Evolutionary conservation across 495 filamentous ascomycete genomes (phyloP).

Genomic region (Daldinia childiae): DNA sequence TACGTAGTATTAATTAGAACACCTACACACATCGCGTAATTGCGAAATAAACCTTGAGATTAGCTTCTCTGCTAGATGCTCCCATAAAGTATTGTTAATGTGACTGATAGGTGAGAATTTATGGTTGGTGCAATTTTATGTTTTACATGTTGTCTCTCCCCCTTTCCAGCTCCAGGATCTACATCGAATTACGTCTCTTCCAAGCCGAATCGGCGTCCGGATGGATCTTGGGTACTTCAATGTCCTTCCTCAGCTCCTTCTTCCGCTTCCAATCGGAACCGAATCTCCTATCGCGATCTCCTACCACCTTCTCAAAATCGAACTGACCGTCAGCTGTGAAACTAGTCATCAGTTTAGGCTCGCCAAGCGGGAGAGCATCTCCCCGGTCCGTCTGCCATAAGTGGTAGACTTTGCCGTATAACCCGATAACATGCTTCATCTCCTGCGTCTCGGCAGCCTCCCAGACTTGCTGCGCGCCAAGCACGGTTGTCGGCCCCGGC

Average conservation of each 20-base stretch:
- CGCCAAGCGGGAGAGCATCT: conserved; percentile 75
- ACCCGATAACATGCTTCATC: conserved; percentile 74
- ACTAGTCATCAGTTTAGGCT: conserved; percentile 81
- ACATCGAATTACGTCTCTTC: conserved; percentile 44
- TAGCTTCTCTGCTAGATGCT: neutral
- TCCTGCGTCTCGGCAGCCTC: conserved; percentile 79
- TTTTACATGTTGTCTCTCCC: neutral
- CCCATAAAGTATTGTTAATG: neutral
- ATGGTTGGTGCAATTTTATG: neutral
- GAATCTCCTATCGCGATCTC: conserved; percentile 73
- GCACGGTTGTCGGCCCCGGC: conserved; percentile 66
- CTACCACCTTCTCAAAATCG: conserved; percentile 67
- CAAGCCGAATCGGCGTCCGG: conserved; percentile 55
- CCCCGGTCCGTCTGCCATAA: conserved; percentile 90
- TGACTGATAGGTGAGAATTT: neutral
- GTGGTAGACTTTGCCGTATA: conserved; percentile 93
- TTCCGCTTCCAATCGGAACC: conserved; percentile 69
- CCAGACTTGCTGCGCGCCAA: conserved; percentile 68
- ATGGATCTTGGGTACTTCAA: conserved; percentile 68
- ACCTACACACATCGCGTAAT: conserved; percentile 4
- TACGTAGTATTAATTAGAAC: conserved; percentile 28
- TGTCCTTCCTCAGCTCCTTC: conserved; percentile 67
- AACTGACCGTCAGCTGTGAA: conserved; percentile 67
- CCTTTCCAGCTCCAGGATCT: neutral
- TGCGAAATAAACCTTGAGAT: conserved; percentile 16